Conservation (phyloP, 305 asterid genomes). For the Fraxinus angustifolia region DNA sequence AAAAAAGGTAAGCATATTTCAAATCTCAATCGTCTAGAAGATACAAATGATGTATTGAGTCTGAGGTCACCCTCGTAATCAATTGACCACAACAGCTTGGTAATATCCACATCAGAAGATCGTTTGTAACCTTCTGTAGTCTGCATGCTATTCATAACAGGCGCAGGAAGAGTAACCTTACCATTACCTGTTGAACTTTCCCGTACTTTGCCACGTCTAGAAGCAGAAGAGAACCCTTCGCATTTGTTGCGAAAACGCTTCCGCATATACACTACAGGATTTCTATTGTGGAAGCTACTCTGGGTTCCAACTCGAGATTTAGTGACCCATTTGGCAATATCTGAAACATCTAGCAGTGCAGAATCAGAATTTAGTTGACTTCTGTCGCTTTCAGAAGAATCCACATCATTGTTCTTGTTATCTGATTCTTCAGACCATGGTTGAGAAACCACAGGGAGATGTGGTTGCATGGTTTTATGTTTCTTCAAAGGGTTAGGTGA, state of each 20-base stretch:
- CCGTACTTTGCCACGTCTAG: conserved; percentile 37
- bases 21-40: conserved; percentile 42
- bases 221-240: conserved; percentile 28
- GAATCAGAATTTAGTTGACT: conserved; percentile 20
- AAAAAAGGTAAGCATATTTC: conserved; percentile 42
- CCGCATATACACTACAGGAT: conserved; percentile 64
- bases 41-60: conserved; percentile 34
- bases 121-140: conserved; percentile 20
- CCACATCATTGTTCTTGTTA: conserved; percentile 35
- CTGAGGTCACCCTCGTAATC: conserved; percentile 47
- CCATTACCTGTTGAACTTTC: conserved; percentile 27
- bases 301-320: conserved; percentile 37
- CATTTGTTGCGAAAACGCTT: conserved; percentile 48
- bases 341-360: conserved; percentile 32
- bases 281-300: conserved; percentile 36
- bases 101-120: conserved; percentile 21
- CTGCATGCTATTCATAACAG: conserved; percentile 25
- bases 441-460: conserved; percentile 39
- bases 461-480: conserved; percentile 39
- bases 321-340: conserved; percentile 32
- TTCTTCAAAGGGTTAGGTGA: conserved; percentile 52
- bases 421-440: conserved; percentile 37
- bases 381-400: conserved; percentile 31
- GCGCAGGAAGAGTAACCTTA: conserved; percentile 21
- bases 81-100: conserved; percentile 37